Evolutionary conservation across 2,329 filamentous ascomycete genomes (phyloP).

Genomic region (Trichoderma cornu-damae): DNA sequence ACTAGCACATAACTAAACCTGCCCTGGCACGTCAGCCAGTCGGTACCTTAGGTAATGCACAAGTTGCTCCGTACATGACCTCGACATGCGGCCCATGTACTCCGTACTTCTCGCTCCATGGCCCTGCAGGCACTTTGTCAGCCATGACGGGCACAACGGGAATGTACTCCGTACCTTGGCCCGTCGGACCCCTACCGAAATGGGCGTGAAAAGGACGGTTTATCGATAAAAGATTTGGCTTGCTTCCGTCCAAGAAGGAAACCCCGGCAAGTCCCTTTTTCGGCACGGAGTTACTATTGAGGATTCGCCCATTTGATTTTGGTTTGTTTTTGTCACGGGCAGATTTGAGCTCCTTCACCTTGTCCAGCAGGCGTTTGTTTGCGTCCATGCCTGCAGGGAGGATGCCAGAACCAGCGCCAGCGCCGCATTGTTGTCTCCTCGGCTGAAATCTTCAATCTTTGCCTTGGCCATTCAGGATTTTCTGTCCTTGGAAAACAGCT

Average conservation of each 20-base stretch:
- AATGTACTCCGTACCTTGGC: not conserved
- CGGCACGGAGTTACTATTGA: constrained; percentile 14
- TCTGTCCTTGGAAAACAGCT: not conserved
- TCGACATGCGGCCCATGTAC: not conserved
- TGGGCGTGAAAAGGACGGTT: not conserved
- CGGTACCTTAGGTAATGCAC: no score
- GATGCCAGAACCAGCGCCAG: not conserved
- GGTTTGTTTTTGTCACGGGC: constrained; percentile 9
- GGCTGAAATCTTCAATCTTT: not conserved
- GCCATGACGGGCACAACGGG: not conserved
- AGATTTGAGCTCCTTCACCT: constrained; percentile 3
- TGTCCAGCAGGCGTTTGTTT: not conserved
- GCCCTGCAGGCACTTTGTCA: not conserved
- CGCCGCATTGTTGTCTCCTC: not conserved
- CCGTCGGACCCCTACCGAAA: not conserved
- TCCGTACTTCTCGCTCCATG: not conserved
- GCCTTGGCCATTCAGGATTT: not conserved
- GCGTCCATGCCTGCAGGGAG: not conserved
- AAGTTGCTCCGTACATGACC: not conserved
- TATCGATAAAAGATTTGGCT: constrained; percentile 18
- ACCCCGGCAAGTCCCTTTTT: constrained; percentile 9
- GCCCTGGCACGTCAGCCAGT: no score
- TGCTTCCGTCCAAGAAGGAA: not conserved
- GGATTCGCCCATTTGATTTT: not conserved
- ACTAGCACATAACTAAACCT: no score